Conservation (phyloP, 2,329 filamentous ascomycete species). For the Nigrograna mackinnonii region DNA sequence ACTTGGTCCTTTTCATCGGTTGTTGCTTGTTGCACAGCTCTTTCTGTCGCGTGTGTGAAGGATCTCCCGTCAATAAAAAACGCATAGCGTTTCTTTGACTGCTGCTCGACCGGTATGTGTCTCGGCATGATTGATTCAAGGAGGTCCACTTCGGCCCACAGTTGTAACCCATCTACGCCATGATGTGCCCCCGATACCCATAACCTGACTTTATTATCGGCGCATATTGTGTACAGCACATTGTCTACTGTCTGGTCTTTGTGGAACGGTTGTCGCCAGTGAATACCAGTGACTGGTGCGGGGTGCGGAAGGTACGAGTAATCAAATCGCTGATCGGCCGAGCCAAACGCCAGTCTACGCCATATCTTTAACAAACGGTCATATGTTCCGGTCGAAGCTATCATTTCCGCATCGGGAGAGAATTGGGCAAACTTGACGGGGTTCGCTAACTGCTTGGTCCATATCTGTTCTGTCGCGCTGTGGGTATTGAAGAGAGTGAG, state of each 20-base stretch:
- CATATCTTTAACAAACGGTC: slow-evolving; percentile 92
- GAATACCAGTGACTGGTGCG: slow-evolving; percentile 74
- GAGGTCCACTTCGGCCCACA: slow-evolving; percentile 83
- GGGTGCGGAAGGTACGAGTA: slow-evolving; percentile 90
- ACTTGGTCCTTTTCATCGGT: slow-evolving; percentile 66
- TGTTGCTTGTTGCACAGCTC: slow-evolving; percentile 68
- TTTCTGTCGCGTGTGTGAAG: slow-evolving; percentile 76
- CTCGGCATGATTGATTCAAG: slow-evolving; percentile 68
- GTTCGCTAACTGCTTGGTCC: slow-evolving; percentile 75
- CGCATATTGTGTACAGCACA: slow-evolving; percentile 86
- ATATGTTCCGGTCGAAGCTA: slow-evolving; percentile 77
- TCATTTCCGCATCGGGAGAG: slow-evolving; percentile 84
- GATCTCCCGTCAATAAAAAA: slow-evolving; percentile 84
- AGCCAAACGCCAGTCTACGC: slow-evolving; percentile 82
- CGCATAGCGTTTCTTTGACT: slow-evolving; percentile 62
- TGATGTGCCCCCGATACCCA: slow-evolving; percentile 80
- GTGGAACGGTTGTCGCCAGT: slow-evolving; percentile 83
- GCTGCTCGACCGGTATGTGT: slow-evolving; percentile 42
- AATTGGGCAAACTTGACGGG: slow-evolving; percentile 74
- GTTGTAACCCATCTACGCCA: slow-evolving; percentile 70
- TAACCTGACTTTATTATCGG: slow-evolving; percentile 77
- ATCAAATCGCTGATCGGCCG: slow-evolving; percentile 80
- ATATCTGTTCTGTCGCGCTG: slow-evolving; percentile 61
- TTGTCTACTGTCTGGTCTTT: slow-evolving; percentile 80
- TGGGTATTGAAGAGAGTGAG: slow-evolving; percentile 71